phyloP scores from a whole-genome alignment of 176 grass and related monocot species.

The Avena eriantha region DNA sequence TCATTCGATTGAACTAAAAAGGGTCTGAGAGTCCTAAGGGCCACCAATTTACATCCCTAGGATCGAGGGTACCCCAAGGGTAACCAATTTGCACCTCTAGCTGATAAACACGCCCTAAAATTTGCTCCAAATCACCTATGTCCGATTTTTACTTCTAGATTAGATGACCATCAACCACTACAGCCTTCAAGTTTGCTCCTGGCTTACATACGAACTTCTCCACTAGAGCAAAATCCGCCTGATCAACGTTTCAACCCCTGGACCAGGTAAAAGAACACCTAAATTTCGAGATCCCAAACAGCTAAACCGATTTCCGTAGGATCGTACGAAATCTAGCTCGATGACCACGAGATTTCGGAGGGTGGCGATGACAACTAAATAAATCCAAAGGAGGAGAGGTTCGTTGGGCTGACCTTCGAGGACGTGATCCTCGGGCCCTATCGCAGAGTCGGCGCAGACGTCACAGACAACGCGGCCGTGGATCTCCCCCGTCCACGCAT shows the following conservation, averaged over 20 bases:
- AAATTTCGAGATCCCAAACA: slow-evolving; percentile 8
- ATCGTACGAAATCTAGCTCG: background rate
- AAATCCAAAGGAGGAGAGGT: slow-evolving; percentile 6
- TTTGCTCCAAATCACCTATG: background rate
- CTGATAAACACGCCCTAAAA: background rate
- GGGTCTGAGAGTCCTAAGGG: too few relatives aligned
- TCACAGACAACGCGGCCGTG: slow-evolving; percentile 88
- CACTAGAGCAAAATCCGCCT: background rate
- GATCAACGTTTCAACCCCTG: background rate
- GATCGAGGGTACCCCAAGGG: too few relatives aligned
- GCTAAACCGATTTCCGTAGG: slow-evolving; percentile 15
- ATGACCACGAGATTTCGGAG: background rate
- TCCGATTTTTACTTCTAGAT: background rate
- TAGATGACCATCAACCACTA: background rate
- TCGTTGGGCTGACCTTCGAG: slow-evolving; percentile 64
- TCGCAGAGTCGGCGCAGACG: slow-evolving; percentile 79
- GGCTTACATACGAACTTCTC: background rate
- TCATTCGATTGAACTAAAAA: too few relatives aligned
- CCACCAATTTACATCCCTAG: too few relatives aligned
- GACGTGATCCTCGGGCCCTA: slow-evolving; percentile 87
- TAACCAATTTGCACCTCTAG: too few relatives aligned
- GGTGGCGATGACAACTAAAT: background rate
- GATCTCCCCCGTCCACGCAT: slow-evolving; percentile 95
- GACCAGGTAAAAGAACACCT: background rate
- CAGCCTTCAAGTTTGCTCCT: background rate